These are phyloP conservation scores for Neospermospora avenae DNA, from an alignment of 2,329 filamentous ascomycete genomes.

Conservation along the genomic window DNA sequence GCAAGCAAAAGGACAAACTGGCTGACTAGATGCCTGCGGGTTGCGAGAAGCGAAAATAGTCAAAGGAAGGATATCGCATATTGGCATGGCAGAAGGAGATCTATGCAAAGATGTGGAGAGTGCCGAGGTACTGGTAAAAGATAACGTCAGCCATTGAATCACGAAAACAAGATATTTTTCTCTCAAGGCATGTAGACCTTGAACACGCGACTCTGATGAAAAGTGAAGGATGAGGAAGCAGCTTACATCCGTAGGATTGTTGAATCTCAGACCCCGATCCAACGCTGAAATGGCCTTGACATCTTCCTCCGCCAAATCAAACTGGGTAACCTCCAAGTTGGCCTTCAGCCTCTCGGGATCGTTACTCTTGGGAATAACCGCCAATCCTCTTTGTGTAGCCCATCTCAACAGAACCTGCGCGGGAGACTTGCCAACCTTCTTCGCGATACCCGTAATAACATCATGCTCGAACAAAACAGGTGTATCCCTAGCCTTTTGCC, in stretches of 20 bases:
- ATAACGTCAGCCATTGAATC: not conserved
- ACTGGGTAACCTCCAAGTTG: slow-evolving; percentile 65
- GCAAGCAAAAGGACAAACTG: not conserved
- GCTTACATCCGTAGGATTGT: slow-evolving; percentile 70
- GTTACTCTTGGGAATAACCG: slow-evolving; percentile 79
- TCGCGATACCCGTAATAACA: slow-evolving; percentile 60
- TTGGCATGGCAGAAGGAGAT: not conserved
- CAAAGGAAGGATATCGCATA: not conserved
- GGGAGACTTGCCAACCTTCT: slow-evolving; percentile 68
- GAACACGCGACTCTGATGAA: not conserved
- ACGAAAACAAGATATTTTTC: not conserved
- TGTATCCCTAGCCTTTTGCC: slow-evolving; percentile 62
- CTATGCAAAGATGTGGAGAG: slow-evolving; percentile 52
- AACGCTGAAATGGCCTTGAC: slow-evolving; percentile 63
- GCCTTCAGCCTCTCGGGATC: slow-evolving; percentile 53
- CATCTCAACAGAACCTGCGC: slow-evolving; percentile 83
- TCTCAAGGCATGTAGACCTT: not conserved
- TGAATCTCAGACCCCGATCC: slow-evolving; percentile 68
- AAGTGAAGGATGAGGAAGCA: slow-evolving; percentile 6
- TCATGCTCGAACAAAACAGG: slow-evolving; percentile 69
- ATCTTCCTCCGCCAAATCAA: slow-evolving; percentile 64
- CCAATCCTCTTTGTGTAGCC: slow-evolving; percentile 78
- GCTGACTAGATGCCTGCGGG: not conserved
- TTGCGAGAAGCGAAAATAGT: not conserved
- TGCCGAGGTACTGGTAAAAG: slow-evolving; percentile 42